Conservation (phyloP, 1,284 basidiomycete genomes). For the Rhodotorula sp. region DNA sequence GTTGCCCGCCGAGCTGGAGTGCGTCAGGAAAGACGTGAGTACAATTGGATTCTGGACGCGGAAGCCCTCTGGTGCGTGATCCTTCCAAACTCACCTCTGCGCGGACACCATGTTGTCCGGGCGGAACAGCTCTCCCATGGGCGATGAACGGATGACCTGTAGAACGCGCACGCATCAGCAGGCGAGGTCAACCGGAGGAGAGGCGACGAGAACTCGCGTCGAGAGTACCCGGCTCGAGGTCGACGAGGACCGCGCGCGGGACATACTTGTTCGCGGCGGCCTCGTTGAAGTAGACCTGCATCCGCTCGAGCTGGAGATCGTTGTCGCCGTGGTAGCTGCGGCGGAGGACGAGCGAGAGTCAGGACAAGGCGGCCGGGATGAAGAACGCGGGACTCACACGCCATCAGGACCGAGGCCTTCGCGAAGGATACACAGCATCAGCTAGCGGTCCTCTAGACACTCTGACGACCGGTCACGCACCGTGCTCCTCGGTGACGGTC, state of each 20-base stretch:
- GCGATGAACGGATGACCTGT: slow-evolving; percentile 64
- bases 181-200: not conserved
- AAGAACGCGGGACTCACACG: slow-evolving; percentile 66
- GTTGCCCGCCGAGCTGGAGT: slow-evolving; percentile 54
- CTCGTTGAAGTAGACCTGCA: slow-evolving; percentile 53
- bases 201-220: slow-evolving; percentile 55
- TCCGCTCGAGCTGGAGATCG: slow-evolving; percentile 85
- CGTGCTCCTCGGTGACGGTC: slow-evolving; percentile 90
- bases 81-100: slow-evolving; percentile 51
- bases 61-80: no score
- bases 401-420: slow-evolving; percentile 21
- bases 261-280: slow-evolving; percentile 78
- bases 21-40: no score
- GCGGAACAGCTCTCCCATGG: slow-evolving; percentile 51
- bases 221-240: slow-evolving; percentile 96
- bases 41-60: no score
- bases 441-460: no score
- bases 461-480: not conserved
- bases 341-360: not conserved
- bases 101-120: slow-evolving; percentile 59
- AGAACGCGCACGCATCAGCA: not conserved
- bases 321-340: slow-evolving; percentile 78
- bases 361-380: not conserved
- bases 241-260: slow-evolving; percentile 89
- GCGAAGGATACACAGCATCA: not conserved